Conservation (phyloP, 805 yeast species). For the Candida dajiaensis region DNA sequence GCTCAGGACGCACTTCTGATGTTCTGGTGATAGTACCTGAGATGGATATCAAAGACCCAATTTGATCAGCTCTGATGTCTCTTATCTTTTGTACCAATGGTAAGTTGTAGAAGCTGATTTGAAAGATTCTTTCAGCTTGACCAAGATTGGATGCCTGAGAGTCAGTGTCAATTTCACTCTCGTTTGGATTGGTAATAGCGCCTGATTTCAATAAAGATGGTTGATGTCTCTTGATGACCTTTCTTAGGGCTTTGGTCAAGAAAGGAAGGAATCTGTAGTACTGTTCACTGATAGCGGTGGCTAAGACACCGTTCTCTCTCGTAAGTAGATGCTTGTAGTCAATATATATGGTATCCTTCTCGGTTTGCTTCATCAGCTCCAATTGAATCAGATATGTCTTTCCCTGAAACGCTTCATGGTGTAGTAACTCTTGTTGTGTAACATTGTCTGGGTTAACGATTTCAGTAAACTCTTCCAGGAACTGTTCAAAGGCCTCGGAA, state of each 20-base stretch:
- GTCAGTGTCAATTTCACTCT: constrained; percentile 24
- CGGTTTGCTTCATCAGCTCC: constrained; percentile 71
- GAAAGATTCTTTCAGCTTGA: constrained; percentile 69
- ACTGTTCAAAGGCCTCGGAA: constrained; percentile 82
- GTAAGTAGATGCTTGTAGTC: constrained; percentile 75
- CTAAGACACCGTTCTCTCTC: constrained; percentile 80
- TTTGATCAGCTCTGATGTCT: constrained; percentile 82
- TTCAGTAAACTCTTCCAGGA: constrained; percentile 59
- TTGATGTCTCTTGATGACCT: constrained; percentile 65
- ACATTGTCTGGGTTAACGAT: constrained; percentile 26
- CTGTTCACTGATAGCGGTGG: constrained; percentile 84
- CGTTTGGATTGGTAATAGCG: constrained; percentile 26
- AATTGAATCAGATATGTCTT: constrained; percentile 72
- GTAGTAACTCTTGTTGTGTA: constrained; percentile 25
- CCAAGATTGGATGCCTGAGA: constrained; percentile 40
- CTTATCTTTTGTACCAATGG: constrained; percentile 81
- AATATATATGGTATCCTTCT: constrained; percentile 71
- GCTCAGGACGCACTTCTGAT: constrained; percentile 93
- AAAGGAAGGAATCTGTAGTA: constrained; percentile 91
- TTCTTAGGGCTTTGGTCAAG: constrained; percentile 65
- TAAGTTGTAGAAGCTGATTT: constrained; percentile 81
- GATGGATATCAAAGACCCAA: constrained; percentile 78
- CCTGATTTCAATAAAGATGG: constrained; percentile 59
- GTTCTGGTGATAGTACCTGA: constrained; percentile 96
- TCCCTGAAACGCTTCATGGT: constrained; percentile 41